Percentiles rank a stretch among this genome's conserved stretches.
phyloP scores from a whole-genome alignment of 2,329 filamentous ascomycete species.

The Thielaviopsis populi region DNA sequence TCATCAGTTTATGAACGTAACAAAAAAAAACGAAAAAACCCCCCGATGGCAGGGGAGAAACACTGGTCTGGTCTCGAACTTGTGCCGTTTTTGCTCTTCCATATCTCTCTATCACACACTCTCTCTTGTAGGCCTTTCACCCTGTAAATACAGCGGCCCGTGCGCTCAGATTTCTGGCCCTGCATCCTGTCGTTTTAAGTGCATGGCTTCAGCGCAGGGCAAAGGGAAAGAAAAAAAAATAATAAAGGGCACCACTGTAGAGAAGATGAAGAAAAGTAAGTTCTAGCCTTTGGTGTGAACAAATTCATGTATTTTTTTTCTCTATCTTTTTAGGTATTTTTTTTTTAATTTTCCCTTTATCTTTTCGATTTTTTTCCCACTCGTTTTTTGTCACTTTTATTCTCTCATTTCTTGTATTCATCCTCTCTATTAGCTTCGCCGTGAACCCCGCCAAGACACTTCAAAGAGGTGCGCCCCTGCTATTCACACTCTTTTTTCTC shows the following conservation, averaged over 20 bases:
- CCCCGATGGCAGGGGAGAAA: background rate
- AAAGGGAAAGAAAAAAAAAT: background rate
- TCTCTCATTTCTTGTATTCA: no score
- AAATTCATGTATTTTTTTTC: background rate
- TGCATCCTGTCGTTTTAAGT: constrained; percentile 9
- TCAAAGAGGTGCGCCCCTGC: background rate
- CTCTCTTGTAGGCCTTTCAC: background rate
- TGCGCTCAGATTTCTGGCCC: background rate
- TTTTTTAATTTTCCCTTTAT: background rate
- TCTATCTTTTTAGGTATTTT: background rate
- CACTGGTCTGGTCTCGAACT: background rate
- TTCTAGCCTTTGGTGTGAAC: no score
- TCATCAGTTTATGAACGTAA: no score
- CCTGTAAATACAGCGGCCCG: background rate
- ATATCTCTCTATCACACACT: background rate
- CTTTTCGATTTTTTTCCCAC: background rate
- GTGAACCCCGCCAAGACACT: constrained; percentile 8
- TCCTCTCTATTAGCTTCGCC: background rate
- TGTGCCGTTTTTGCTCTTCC: background rate
- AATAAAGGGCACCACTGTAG: background rate
- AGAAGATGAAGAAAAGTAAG: background rate
- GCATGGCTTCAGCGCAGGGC: constrained; percentile 3
- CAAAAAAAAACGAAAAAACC: background rate
- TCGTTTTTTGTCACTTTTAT: background rate
- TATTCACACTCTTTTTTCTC: no score